Conservation (phyloP, 371 early-diverging fungal species). For the Mucor velutinosus region DNA sequence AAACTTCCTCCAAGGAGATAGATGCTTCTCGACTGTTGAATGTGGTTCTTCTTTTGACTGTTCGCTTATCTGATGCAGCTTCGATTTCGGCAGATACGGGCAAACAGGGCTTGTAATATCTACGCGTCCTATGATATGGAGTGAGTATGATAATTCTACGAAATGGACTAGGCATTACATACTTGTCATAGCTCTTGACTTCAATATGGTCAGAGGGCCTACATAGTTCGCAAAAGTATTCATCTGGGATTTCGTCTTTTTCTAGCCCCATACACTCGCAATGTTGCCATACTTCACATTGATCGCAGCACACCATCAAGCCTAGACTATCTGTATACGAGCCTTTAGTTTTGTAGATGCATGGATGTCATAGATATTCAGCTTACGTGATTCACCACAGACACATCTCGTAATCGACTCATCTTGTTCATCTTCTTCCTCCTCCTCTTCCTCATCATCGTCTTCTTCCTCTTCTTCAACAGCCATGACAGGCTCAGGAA, state of each 20-base stretch:
- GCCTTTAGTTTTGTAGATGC: not conserved
- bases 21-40: slow-evolving; percentile 62
- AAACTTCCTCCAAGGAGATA: slow-evolving; percentile 52
- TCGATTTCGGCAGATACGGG: slow-evolving; percentile 8
- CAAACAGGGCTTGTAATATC: slow-evolving; percentile 30
- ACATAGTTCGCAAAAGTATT: slow-evolving; percentile 87
- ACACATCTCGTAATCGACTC: slow-evolving; percentile 80
- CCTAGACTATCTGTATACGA: slow-evolving; percentile 53
- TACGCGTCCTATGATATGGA: slow-evolving; percentile 24
- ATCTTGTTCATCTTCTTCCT: slow-evolving; percentile 43
- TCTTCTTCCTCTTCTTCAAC: slow-evolving; percentile 23
- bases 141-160: not conserved
- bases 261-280: slow-evolving; percentile 80
- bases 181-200: slow-evolving; percentile 26
- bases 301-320: slow-evolving; percentile 87
- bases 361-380: not conserved
- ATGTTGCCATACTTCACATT: slow-evolving; percentile 90
- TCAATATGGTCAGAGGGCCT: slow-evolving; percentile 32
- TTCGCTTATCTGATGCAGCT: slow-evolving; percentile 26
- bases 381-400: slow-evolving; percentile 70
- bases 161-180: not conserved
- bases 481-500: slow-evolving; percentile 20
- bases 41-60: slow-evolving; percentile 56
- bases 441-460: slow-evolving; percentile 7
- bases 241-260: slow-evolving; percentile 72